phyloP scores from a whole-genome alignment of 2,329 filamentous ascomycete genomes.

The Botrytis galanthina region DNA sequence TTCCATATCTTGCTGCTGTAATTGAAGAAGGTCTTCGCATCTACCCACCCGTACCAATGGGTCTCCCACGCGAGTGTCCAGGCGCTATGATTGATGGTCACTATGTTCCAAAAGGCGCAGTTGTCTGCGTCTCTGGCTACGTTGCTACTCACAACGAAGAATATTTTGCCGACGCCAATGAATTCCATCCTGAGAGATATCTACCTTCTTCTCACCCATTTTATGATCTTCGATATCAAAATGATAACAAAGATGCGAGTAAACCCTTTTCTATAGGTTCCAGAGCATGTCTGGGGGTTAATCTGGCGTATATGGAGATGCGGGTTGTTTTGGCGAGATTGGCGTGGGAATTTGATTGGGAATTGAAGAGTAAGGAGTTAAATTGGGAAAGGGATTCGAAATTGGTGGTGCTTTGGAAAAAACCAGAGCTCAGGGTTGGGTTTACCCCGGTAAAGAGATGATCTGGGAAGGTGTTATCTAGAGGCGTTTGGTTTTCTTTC shows the following conservation, averaged over 20 bases:
- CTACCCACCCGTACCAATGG: conserved; percentile 12
- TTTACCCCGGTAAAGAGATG: not conserved
- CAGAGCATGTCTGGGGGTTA: conserved; percentile 8
- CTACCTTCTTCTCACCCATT: conserved; percentile 2
- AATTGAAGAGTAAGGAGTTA: conserved; percentile 7
- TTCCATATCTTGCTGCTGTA: conserved; percentile 12
- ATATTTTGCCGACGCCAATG: not conserved
- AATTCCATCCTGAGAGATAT: conserved; percentile 17
- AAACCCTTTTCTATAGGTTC: conserved; percentile 6
- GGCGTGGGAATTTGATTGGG: conserved; percentile 15
- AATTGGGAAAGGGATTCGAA: conserved; percentile 12
- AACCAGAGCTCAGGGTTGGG: conserved; percentile 1
- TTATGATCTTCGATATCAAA: conserved; percentile 2
- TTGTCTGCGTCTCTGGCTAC: conserved; percentile 5
- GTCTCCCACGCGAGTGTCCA: conserved; percentile 13
- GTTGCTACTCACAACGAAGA: not conserved
- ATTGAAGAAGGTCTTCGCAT: conserved; percentile 21
- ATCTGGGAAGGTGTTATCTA: not conserved
- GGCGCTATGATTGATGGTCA: conserved; percentile 11
- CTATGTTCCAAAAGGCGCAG: not conserved
- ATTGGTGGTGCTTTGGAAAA: conserved; percentile 12
- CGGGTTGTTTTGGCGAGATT: conserved; percentile 14
- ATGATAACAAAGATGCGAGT: conserved; percentile 16
- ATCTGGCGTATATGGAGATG: conserved; percentile 19
- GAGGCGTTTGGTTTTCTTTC: not conserved